Percentiles rank a stretch among this genome's conserved stretches.
Evolutionary conservation across 495 filamentous ascomycete genomes (phyloP).

Genomic region (Astrothelium subdiscretum): DNA sequence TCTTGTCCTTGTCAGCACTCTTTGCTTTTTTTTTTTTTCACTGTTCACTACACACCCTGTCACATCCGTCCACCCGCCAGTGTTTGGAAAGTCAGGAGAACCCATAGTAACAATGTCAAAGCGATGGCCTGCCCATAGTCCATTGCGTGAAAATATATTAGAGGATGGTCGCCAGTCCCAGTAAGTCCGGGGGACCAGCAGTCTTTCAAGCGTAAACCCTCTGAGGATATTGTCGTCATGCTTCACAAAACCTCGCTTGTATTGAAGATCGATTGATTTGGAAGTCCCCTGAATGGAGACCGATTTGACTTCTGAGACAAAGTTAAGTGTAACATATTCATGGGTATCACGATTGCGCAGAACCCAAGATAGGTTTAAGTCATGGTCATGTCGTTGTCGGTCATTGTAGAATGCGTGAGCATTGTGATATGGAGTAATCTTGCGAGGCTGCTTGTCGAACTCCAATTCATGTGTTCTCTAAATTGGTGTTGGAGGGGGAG

Average conservation of each 20-base stretch:
- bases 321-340: neutral
- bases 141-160: neutral
- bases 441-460: too few species aligned
- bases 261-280: neutral
- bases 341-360: neutral
- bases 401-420: neutral
- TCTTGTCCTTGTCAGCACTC: neutral
- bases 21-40: neutral
- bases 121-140: neutral
- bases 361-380: neutral
- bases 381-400: too few species aligned
- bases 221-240: neutral
- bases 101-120: neutral
- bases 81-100: neutral
- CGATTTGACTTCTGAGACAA: neutral
- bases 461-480: too few species aligned
- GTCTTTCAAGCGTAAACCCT: neutral
- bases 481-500: too few species aligned
- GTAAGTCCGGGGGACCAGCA: neutral
- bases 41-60: neutral
- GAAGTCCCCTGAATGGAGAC: neutral
- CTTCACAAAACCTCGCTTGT: neutral
- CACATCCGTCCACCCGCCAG: neutral
- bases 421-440: neutral
- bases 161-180: neutral